A percentile compares a stretch with the other conserved stretches of the same genome.
phyloP scores from a whole-genome alignment of 2,329 filamentous ascomycete genomes.

The Exophiala dermatitidis region DNA sequence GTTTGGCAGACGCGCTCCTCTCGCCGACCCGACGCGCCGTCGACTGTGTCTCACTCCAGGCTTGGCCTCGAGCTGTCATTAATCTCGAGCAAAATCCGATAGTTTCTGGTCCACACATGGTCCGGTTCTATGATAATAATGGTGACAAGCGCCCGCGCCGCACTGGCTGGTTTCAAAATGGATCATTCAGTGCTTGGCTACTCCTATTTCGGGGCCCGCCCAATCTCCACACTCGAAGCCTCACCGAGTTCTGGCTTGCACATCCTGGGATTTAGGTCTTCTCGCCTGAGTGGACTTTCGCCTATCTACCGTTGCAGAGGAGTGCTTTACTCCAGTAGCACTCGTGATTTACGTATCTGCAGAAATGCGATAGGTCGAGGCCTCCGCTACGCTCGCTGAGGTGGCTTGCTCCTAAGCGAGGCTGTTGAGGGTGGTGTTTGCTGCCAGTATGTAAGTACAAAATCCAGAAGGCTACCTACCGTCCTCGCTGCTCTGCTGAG shows the following conservation, averaged over 20 bases:
- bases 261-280: neutral
- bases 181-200: constrained; percentile 2
- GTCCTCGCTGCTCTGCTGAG: neutral
- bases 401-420: neutral
- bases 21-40: neutral
- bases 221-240: constrained; percentile 6
- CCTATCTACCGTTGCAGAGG: neutral
- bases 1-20: neutral
- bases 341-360: neutral
- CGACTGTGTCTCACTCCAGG: constrained; percentile 2
- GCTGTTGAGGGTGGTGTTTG: neutral
- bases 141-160: neutral
- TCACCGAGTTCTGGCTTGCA: neutral
- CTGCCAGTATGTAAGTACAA: neutral
- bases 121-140: neutral
- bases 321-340: neutral
- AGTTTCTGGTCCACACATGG: neutral
- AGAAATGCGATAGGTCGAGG: neutral
- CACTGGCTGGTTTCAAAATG: constrained; percentile 9
- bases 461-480: neutral
- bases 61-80: neutral
- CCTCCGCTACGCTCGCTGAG: neutral
- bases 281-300: neutral
- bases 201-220: constrained; percentile 2
- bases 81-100: constrained; percentile 1